These are phyloP conservation scores for Penicillium vulpinum DNA, from an alignment of 2,329 filamentous ascomycete species.

Conservation along the genomic window DNA sequence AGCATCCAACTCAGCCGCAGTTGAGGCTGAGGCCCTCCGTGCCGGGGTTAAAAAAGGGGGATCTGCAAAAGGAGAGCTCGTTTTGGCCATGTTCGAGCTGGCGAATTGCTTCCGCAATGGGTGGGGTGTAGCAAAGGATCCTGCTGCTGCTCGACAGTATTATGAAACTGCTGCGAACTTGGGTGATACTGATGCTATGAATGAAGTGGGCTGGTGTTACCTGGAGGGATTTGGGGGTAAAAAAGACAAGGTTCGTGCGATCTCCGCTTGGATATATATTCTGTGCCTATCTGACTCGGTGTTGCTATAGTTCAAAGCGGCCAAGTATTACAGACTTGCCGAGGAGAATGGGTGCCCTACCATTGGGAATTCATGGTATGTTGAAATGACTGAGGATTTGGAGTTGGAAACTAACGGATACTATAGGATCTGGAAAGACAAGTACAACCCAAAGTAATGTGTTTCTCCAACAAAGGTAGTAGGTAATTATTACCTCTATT, in stretches of 20 bases:
- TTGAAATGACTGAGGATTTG: constrained; percentile 26
- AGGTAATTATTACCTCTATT: not conserved
- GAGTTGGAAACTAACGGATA: constrained; percentile 17
- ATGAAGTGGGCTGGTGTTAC: constrained; percentile 95
- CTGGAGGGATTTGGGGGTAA: constrained; percentile 94
- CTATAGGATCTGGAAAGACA: constrained; percentile 94
- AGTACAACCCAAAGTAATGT: constrained; percentile 63
- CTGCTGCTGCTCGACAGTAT: constrained; percentile 82
- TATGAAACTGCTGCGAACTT: constrained; percentile 97
- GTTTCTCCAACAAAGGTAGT: not conserved
- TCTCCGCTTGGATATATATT: not conserved
- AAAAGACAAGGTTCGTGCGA: constrained; percentile 87
- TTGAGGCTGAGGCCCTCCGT: constrained; percentile 81
- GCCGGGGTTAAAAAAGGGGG: constrained; percentile 92
- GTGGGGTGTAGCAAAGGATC: constrained; percentile 86
- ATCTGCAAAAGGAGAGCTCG: constrained; percentile 90
- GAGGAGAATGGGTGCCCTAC: constrained; percentile 87
- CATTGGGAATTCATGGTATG: constrained; percentile 92
- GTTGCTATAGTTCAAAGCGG: constrained; percentile 55
- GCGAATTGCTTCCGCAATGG: constrained; percentile 77
- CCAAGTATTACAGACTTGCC: constrained; percentile 88
- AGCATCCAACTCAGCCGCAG: constrained; percentile 81
- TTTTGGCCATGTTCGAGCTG: constrained; percentile 94
- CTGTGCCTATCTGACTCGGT: constrained; percentile 6
- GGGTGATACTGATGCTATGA: constrained; percentile 96